phyloP scores from a whole-genome alignment of 257 asterid genomes.

The Orobanche coerulescens region DNA sequence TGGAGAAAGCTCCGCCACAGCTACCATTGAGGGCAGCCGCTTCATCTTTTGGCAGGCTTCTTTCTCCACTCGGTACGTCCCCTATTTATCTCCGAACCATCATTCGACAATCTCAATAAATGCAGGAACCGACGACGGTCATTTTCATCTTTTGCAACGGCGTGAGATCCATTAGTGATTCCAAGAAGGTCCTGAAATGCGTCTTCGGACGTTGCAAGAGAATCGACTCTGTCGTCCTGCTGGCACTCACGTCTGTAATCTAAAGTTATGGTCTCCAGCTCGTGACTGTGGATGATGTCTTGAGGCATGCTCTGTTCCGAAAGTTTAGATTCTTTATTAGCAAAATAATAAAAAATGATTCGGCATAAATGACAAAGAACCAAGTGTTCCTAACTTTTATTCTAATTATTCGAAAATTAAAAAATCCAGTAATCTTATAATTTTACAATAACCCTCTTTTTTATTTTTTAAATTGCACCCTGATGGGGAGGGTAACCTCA shows the following conservation, averaged over 20 bases:
- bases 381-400: neutral
- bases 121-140: conserved; percentile 44
- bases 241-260: conserved; percentile 95
- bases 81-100: conserved; percentile 78
- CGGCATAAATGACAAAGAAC: neutral
- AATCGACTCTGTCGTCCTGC: conserved; percentile 77
- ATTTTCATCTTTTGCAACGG: conserved; percentile 26
- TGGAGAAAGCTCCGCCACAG: neutral
- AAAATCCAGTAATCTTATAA: neutral
- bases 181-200: conserved; percentile 30
- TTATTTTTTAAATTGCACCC: neutral
- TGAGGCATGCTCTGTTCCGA: conserved; percentile 76
- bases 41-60: conserved; percentile 55
- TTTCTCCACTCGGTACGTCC: conserved; percentile 91
- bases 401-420: neutral
- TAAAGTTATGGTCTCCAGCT: conserved; percentile 72
- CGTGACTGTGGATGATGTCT: conserved; percentile 68
- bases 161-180: conserved; percentile 48
- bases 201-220: conserved; percentile 72
- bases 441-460: neutral
- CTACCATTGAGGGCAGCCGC: conserved; percentile 10
- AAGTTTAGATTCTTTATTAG: conserved; percentile 19
- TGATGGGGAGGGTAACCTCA: neutral
- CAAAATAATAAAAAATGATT: neutral
- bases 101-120: conserved; percentile 53